Evolutionary conservation across 345 rosid genomes (phyloP), one percentile per base, ranked within the genome.

Genomic region (Kernera saxatilis): DNA sequence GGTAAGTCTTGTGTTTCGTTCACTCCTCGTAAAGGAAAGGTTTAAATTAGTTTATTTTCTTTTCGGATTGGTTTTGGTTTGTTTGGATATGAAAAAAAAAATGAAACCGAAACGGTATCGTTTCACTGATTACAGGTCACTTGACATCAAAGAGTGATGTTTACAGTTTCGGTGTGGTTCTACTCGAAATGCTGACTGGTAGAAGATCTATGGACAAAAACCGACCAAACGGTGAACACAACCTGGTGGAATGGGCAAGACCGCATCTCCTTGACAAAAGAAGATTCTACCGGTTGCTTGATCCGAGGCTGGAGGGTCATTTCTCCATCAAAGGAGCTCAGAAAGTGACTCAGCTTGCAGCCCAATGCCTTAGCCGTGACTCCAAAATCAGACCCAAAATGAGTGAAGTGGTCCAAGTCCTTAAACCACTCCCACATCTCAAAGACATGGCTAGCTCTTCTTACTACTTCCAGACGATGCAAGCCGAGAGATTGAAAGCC

Each of bases 361-460:
- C 87, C 41, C 88, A 84, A 61, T 90, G 91, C 84, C 88, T 90
- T 37, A 82, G 82, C 82, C 85, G 93, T 48, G 93, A 90, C 79
- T 87, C 91, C 22, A 90, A 90, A 78, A 81, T 88, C 30, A 83
- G 96, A 71, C 96, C 96, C n/a, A 80, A 84, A 33, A 90, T 90
- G 96, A 90, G 96, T 52, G 93, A 87, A 79, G 96, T 90, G 23
- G 89, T 90, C 0, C 88, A 86, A 75, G 79, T 72, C 25, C 81
- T 90, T 46, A 90, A 90, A 74, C 91, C 93, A 21, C 84, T 90
- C 69, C 93, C 88, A 5, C 82, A 74, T 61, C 88, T 86, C 1
- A 86, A 86, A 83, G 93, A 90, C 79, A 90, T 87, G 93, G 91
- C 96, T 8, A 90, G 87, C 73, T 82, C 96, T 3, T 87, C 93